Percentiles rank a stretch among this genome's conserved stretches.
These are phyloP conservation scores for Novymonas esmeraldas DNA, from an alignment of 208 protist genomes.

Conservation along the genomic window DNA sequence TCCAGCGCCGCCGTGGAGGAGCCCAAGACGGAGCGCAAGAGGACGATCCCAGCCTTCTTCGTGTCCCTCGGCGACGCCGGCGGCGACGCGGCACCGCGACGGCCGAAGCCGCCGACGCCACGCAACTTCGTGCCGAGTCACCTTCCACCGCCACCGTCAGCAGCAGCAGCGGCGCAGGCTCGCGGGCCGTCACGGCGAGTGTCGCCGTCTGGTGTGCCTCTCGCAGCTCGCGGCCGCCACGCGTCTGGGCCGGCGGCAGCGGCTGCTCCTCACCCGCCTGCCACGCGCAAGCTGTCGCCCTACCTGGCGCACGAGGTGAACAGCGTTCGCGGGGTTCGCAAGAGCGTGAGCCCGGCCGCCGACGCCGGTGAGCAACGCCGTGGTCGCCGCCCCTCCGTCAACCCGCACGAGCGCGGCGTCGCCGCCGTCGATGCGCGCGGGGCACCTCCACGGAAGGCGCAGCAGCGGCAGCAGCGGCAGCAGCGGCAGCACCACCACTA, in stretches of 20 bases:
- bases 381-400: slow-evolving; percentile 4
- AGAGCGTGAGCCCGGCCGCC: background rate
- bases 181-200: background rate
- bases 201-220: background rate
- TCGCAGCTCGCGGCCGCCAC: background rate
- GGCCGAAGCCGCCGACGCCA: slow-evolving; percentile 79
- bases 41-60: slow-evolving; percentile 58
- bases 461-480: background rate
- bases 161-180: slow-evolving; percentile 3
- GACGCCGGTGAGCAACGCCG: background rate
- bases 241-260: background rate
- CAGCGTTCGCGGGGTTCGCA: background rate
- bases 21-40: slow-evolving; percentile 76
- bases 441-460: background rate
- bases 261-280: background rate
- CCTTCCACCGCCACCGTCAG: slow-evolving; percentile 5
- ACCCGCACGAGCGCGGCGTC: slow-evolving; percentile 9
- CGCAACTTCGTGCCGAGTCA: slow-evolving; percentile 64
- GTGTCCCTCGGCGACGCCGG: slow-evolving; percentile 46
- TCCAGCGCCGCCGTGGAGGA: slow-evolving; percentile 39
- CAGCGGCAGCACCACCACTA: slow-evolving; percentile 7
- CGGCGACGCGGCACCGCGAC: slow-evolving; percentile 40
- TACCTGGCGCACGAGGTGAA: slow-evolving; percentile 1
- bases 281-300: background rate
- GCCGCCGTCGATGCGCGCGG: background rate